Conservation (phyloP, 805 yeast genomes). For the Candida sakaeoensis region DNA sequence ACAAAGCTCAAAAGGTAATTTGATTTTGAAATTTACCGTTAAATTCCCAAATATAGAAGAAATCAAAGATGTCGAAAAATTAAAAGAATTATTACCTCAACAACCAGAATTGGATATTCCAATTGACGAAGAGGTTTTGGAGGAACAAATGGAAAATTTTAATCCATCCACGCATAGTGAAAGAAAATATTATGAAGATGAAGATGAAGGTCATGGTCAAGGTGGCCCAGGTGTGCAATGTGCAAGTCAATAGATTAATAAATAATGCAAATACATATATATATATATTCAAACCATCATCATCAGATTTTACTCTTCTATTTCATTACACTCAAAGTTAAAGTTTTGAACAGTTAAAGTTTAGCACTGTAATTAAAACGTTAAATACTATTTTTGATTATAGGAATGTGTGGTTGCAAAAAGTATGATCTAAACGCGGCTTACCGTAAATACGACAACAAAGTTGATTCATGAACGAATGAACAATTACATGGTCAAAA, state of each 20-base stretch:
- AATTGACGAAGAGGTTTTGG: conserved; percentile 73
- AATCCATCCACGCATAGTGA: conserved; percentile 59
- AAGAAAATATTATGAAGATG: conserved; percentile 42
- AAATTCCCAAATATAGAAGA: conserved; percentile 73
- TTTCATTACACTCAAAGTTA: too few species aligned
- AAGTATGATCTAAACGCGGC: too few species aligned
- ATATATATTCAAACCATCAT: neutral
- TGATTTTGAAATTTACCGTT: conserved; percentile 79
- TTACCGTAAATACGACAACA: too few species aligned
- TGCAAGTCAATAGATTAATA: conserved; percentile 70
- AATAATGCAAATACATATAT: neutral
- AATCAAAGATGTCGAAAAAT: conserved; percentile 71
- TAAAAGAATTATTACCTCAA: conserved; percentile 76
- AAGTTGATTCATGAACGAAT: too few species aligned
- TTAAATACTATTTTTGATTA: too few species aligned
- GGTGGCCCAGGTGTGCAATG: conserved; percentile 75
- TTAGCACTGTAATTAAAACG: too few species aligned
- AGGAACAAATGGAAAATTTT: conserved; percentile 65
- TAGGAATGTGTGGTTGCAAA: too few species aligned
- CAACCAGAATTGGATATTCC: conserved; percentile 64
- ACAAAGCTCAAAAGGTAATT: conserved; percentile 83
- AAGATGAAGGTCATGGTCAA: conserved; percentile 43
- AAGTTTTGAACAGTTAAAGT: too few species aligned
- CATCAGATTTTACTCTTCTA: too few species aligned
- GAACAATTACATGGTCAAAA: too few species aligned